A percentile compares a stretch with the other conserved stretches of the same genome.
Evolutionary conservation across 331 rosid genomes (phyloP).

Genomic region (Malus hybrid): DNA sequence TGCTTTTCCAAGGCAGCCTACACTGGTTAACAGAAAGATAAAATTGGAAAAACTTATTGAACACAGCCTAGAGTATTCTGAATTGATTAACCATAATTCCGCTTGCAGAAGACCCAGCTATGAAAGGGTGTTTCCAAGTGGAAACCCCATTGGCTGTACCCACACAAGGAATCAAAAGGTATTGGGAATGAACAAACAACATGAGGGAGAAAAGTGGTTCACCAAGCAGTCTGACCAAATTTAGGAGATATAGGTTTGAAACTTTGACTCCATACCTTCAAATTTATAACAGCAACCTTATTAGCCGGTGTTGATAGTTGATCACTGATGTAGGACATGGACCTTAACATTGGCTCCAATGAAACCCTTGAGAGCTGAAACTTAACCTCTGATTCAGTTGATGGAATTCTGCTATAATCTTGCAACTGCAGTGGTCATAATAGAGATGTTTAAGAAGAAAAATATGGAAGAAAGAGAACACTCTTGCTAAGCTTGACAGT

Average conservation of each 20-base stretch:
- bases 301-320: slow-evolving; percentile 86
- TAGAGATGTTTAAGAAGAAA: neutral
- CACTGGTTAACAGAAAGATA: neutral
- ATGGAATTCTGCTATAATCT: slow-evolving; percentile 65
- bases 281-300: slow-evolving; percentile 82
- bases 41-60: neutral
- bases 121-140: neutral
- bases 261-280: slow-evolving; percentile 46
- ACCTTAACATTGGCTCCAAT: slow-evolving; percentile 84
- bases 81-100: neutral
- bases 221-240: neutral
- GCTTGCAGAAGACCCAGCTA: neutral
- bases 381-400: slow-evolving; percentile 84
- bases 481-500: neutral
- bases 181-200: neutral
- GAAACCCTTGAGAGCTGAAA: slow-evolving; percentile 78
- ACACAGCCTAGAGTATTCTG: neutral
- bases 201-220: neutral
- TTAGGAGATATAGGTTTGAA: slow-evolving; percentile 2
- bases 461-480: neutral
- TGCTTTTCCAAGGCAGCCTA: neutral
- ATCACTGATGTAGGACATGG: slow-evolving; percentile 81
- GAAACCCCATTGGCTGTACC: neutral
- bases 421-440: slow-evolving; percentile 57
- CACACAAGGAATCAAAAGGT: neutral